Evolutionary conservation across 176 grass and related monocot genomes (phyloP).

Genomic region (Calamus simplicifolius): DNA sequence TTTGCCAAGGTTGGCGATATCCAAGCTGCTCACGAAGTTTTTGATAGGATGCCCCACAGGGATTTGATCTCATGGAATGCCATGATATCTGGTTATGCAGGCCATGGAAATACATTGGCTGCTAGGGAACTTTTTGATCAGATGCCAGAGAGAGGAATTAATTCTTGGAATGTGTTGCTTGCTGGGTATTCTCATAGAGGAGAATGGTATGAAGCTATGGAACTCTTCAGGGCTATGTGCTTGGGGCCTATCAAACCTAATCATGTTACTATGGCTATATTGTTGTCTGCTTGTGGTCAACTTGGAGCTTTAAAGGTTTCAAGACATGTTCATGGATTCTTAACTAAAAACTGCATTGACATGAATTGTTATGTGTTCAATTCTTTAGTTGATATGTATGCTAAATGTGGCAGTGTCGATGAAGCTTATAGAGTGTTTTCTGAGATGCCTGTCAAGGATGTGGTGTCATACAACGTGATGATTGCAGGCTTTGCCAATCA

Average conservation of each 20-base stretch:
- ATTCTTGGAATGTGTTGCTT: conserved; percentile 49
- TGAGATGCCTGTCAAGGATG: conserved; percentile 32
- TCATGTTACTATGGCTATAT: conserved; percentile 32
- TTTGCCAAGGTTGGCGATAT: conserved; percentile 32
- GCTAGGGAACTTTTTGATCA: conserved; percentile 28
- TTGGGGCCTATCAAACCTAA: conserved; percentile 22
- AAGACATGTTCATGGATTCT: conserved; percentile 45
- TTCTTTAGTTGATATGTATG: conserved; percentile 45
- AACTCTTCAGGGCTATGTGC: conserved; percentile 44
- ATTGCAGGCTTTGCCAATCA: conserved; percentile 36
- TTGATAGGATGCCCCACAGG: conserved; percentile 25
- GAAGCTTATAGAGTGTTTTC: conserved; percentile 35
- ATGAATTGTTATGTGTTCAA: conserved; percentile 51
- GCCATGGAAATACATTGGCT: neutral
- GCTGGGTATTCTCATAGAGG: conserved; percentile 27
- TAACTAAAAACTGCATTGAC: conserved; percentile 30
- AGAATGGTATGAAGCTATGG: conserved; percentile 23
- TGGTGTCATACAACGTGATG: conserved; percentile 66
- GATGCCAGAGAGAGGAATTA: conserved; percentile 32
- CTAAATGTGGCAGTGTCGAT: conserved; percentile 42
- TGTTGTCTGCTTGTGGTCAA: conserved; percentile 51
- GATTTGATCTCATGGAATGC: conserved; percentile 52
- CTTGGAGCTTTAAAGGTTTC: conserved; percentile 45
- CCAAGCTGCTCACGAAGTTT: conserved; percentile 22
- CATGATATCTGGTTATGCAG: conserved; percentile 34